These are phyloP conservation scores for Cornus controversa DNA, from an alignment of 148 eudicot species.

Conservation along the genomic window DNA sequence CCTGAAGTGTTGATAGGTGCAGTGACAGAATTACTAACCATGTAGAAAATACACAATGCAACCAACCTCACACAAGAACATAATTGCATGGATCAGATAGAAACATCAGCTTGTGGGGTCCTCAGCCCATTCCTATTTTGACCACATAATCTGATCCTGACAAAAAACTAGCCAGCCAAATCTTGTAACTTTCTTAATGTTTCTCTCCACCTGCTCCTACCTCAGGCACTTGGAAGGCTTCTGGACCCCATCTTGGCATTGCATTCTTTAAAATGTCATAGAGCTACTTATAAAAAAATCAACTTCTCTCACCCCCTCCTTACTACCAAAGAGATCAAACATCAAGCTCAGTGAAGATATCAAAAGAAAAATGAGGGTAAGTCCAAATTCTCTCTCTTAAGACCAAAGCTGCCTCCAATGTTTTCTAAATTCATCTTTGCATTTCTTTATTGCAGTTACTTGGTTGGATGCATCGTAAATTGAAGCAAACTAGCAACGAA, in stretches of 20 bases:
- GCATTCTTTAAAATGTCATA: not conserved
- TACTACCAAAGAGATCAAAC: conserved; percentile 24
- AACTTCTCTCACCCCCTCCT: conserved; percentile 21
- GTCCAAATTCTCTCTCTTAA: conserved; percentile 2
- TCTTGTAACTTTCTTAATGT: conserved; percentile 50
- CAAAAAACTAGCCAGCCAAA: conserved; percentile 23
- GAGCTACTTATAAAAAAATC: conserved; percentile 14
- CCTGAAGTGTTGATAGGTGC: not conserved
- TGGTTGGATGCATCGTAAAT: conserved; percentile 94
- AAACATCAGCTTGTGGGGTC: conserved; percentile 36
- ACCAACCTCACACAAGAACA: conserved; percentile 2
- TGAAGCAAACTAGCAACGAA: conserved; percentile 61
- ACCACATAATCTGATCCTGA: conserved; percentile 25
- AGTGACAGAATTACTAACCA: not conserved
- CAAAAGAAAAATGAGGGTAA: conserved; percentile 61
- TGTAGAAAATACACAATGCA: not conserved
- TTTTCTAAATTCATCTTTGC: conserved; percentile 1
- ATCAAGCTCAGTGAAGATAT: conserved; percentile 23
- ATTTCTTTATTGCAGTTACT: conserved; percentile 59
- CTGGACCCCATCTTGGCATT: conserved; percentile 14
- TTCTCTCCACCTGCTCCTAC: conserved; percentile 33
- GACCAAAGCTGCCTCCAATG: not conserved
- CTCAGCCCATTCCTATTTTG: conserved; percentile 18
- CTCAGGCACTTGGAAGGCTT: conserved; percentile 19
- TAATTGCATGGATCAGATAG: not conserved